phyloP scores from a whole-genome alignment of 805 yeast genomes.

The Wickerhamomyces chaumierensis region DNA sequence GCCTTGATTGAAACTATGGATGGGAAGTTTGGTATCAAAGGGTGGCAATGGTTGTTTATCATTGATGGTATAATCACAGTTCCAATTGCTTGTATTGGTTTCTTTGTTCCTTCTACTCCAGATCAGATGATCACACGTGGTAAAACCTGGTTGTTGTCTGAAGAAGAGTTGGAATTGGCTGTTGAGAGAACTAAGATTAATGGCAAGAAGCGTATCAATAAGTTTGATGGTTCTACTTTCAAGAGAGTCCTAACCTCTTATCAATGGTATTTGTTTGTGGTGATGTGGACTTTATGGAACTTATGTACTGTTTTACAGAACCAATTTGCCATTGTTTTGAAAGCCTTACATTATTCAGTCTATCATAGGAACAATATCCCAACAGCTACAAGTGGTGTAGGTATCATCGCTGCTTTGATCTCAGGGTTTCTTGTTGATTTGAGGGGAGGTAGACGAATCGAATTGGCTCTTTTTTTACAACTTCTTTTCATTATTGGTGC shows the following conservation, averaged over 20 bases:
- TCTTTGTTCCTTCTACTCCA: conserved; percentile 31
- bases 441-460: conserved; percentile 11
- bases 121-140: conserved; percentile 17
- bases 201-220: conserved; percentile 9
- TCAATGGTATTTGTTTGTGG: conserved; percentile 14
- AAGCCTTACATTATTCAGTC: conserved; percentile 13
- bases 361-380: conserved; percentile 17
- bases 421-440: conserved; percentile 12
- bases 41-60: conserved; percentile 26
- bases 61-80: conserved; percentile 36
- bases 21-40: conserved; percentile 26
- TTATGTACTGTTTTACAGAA: conserved; percentile 5
- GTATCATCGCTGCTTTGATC: conserved; percentile 10
- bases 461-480: conserved; percentile 4
- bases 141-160: conserved; percentile 8
- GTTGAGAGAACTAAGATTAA: conserved; percentile 7
- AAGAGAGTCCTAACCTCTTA: conserved; percentile 11
- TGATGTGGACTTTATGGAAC: conserved; percentile 9
- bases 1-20: conserved; percentile 25
- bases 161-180: conserved; percentile 10
- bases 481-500: conserved; percentile 10
- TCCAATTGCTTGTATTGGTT: conserved; percentile 39
- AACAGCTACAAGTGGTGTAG: conserved; percentile 10
- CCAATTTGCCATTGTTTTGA: conserved; percentile 12
- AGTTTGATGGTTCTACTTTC: conserved; percentile 6